A percentile compares a stretch with the other conserved stretches of the same genome.
Conservation (phyloP, 257 asterid genomes). For the Fraxinus quadrangulata region DNA sequence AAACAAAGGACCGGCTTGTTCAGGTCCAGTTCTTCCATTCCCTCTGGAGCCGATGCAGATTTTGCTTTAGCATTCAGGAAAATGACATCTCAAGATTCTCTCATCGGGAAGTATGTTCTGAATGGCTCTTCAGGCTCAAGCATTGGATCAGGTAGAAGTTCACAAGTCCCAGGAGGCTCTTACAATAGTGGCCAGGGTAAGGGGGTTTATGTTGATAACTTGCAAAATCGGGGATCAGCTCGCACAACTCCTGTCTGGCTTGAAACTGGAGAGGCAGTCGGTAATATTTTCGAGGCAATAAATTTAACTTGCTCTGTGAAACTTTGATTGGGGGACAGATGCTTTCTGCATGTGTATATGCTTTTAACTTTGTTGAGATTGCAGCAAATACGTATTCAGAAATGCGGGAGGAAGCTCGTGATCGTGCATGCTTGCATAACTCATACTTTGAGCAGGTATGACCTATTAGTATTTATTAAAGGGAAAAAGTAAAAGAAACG, state of each 20-base stretch:
- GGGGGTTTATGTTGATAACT: slow-evolving; percentile 49
- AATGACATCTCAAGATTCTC: slow-evolving; percentile 70
- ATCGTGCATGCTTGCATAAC: slow-evolving; percentile 90
- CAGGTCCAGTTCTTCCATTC: slow-evolving; percentile 58
- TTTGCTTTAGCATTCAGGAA: slow-evolving; percentile 76
- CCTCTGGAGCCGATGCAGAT: slow-evolving; percentile 65
- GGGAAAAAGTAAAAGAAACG: slow-evolving; percentile 4
- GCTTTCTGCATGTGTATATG: slow-evolving; percentile 33
- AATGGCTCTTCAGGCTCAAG: slow-evolving; percentile 52
- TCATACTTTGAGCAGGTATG: slow-evolving; percentile 94
- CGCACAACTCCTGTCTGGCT: slow-evolving; percentile 70
- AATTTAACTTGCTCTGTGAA: slow-evolving; percentile 28
- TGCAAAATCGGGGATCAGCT: slow-evolving; percentile 63
- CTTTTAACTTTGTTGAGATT: slow-evolving; percentile 54
- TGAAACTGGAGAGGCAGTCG: slow-evolving; percentile 74
- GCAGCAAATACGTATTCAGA: slow-evolving; percentile 92
- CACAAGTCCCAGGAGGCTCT: slow-evolving; percentile 58
- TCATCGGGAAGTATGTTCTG: slow-evolving; percentile 62
- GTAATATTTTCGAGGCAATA: slow-evolving; percentile 54
- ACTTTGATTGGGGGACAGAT: slow-evolving; percentile 22
- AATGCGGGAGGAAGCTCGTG: slow-evolving; percentile 95
- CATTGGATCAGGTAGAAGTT: slow-evolving; percentile 80
- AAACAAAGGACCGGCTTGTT: slow-evolving; percentile 43
- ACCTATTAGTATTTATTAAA: slow-evolving; percentile 19
- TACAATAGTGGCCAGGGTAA: slow-evolving; percentile 55